Conservation (phyloP, 805 yeast species). For the Nakazawaea ambrosiae region DNA sequence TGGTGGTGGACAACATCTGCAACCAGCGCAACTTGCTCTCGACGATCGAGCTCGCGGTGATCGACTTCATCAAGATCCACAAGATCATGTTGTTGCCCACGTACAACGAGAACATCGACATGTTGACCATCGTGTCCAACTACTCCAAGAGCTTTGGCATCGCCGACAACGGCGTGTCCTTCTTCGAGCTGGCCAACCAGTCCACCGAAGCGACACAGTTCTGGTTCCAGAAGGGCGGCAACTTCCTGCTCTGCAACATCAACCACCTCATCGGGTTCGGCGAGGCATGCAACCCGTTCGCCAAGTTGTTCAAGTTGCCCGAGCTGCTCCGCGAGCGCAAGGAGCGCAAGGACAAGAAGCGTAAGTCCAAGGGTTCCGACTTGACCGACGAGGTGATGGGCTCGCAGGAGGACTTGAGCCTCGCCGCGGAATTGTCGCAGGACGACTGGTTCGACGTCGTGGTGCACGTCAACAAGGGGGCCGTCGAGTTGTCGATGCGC, state of each 20-base stretch:
- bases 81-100: conserved; percentile 60
- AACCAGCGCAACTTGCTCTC: conserved; percentile 56
- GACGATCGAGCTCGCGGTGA: conserved; percentile 50
- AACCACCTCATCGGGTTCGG: conserved; percentile 76
- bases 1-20: conserved; percentile 74
- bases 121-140: conserved; percentile 51
- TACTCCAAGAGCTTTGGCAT: conserved; percentile 64
- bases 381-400: conserved; percentile 18
- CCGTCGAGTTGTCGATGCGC: conserved; percentile 60
- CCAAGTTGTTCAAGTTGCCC: conserved; percentile 64
- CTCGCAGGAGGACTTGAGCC: conserved; percentile 16
- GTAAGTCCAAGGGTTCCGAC: conserved; percentile 26
- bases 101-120: conserved; percentile 46
- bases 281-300: conserved; percentile 68
- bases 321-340: conserved; percentile 65
- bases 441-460: conserved; percentile 53
- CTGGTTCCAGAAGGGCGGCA: conserved; percentile 71
- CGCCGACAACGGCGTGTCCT: conserved; percentile 56
- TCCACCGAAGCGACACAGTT: conserved; percentile 48
- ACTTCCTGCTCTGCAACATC: conserved; percentile 71
- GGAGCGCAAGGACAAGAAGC: conserved; percentile 63
- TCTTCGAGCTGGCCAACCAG: conserved; percentile 40
- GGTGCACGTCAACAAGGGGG: conserved; percentile 52
- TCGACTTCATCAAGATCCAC: conserved; percentile 59
- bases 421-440: conserved; percentile 23